phyloP scores from a whole-genome alignment of 345 rosid genomes.

The Hibiscus mutabilis region DNA sequence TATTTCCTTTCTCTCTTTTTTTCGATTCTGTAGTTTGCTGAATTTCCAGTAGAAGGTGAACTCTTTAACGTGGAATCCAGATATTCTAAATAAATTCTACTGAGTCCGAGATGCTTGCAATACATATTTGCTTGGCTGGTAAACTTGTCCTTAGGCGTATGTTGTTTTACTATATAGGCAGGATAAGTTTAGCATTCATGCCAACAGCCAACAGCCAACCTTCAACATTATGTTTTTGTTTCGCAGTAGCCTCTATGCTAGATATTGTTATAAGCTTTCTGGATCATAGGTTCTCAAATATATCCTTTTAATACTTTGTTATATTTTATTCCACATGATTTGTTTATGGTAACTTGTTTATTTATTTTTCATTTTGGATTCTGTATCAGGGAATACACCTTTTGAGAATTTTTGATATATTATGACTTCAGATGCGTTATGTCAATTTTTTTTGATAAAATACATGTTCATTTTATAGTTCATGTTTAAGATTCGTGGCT shows the following conservation, averaged over 20 bases:
- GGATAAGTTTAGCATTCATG: not conserved
- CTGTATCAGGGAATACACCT: conserved; percentile 67
- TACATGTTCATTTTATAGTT: too few species aligned
- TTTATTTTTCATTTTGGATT: conserved; percentile 17
- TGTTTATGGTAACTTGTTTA: not conserved
- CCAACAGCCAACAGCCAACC: too few species aligned
- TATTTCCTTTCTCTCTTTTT: not conserved
- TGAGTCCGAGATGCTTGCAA: not conserved
- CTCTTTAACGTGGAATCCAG: not conserved
- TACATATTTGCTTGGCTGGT: conserved; percentile 4
- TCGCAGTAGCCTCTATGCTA: conserved; percentile 77
- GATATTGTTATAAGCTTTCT: conserved; percentile 87
- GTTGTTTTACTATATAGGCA: not conserved
- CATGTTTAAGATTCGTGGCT: too few species aligned
- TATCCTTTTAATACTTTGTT: not conserved
- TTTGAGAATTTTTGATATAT: conserved; percentile 71
- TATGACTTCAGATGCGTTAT: conserved; percentile 89
- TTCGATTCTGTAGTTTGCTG: not conserved
- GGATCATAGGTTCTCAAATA: conserved; percentile 72
- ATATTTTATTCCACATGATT: too few species aligned
- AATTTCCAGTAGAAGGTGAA: not conserved
- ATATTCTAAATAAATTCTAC: not conserved
- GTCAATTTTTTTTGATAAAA: conserved; percentile 26
- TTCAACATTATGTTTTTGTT: conserved; percentile 4
- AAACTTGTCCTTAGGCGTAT: not conserved